phyloP scores from a whole-genome alignment of 208 protist genomes.

The Crithidia sp. region DNA sequence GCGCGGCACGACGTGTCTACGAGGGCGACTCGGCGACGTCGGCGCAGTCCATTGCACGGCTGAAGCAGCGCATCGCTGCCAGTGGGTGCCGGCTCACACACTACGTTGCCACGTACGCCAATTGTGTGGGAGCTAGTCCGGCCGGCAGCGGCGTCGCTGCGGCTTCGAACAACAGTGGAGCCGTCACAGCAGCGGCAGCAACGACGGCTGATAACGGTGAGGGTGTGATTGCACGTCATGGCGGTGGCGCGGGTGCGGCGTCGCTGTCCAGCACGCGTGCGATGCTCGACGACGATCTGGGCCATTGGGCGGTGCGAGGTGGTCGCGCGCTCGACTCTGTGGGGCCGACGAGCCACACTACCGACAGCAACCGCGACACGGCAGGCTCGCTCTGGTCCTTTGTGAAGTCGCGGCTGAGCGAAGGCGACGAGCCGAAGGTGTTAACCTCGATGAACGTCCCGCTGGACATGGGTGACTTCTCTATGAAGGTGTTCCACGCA shows the following conservation, averaged over 20 bases:
- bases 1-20: constrained; percentile 46
- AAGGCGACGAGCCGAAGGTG: constrained; percentile 19
- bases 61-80: constrained; percentile 40
- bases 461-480: constrained; percentile 81
- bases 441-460: constrained; percentile 61
- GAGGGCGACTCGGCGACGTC: constrained; percentile 52
- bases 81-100: constrained; percentile 42
- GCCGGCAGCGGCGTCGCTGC: background rate
- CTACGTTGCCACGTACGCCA: constrained; percentile 56
- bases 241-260: background rate
- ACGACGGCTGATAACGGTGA: background rate
- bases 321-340: constrained; percentile 19
- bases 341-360: background rate
- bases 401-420: constrained; percentile 23
- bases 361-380: background rate
- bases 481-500: constrained; percentile 54
- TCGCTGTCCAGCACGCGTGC: constrained; percentile 11
- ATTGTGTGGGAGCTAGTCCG: no score
- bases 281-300: constrained; percentile 32
- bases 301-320: constrained; percentile 26
- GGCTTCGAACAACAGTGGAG: background rate
- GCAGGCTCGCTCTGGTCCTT: constrained; percentile 26
- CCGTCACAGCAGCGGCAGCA: background rate
- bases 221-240: background rate
- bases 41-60: constrained; percentile 36